A percentile compares a stretch with the other conserved stretches of the same genome.
These are phyloP conservation scores for Pseudoperonospora humuli DNA, from an alignment of 352 stramenopile species.

Conservation along the genomic window DNA sequence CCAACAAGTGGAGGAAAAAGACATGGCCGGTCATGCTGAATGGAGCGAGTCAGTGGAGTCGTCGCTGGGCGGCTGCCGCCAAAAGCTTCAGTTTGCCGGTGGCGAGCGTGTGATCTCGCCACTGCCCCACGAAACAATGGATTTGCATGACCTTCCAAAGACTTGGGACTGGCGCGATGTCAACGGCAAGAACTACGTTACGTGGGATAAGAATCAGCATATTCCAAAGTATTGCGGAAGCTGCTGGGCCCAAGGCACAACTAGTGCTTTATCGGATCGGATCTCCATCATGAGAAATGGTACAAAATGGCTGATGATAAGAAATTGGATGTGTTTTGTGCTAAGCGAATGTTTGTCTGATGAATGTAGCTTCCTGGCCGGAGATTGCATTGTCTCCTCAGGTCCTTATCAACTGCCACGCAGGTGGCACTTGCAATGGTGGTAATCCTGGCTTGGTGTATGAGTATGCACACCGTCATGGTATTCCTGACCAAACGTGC, in stretches of 20 bases:
- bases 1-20: constrained; percentile 16
- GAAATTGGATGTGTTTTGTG: neutral
- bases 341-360: neutral
- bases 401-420: constrained; percentile 82
- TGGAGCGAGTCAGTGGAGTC: constrained; percentile 15
- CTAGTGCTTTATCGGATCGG: constrained; percentile 84
- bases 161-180: constrained; percentile 93
- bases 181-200: constrained; percentile 91
- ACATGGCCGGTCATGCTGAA: constrained; percentile 4
- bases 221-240: constrained; percentile 92
- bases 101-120: constrained; percentile 67
- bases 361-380: constrained; percentile 52
- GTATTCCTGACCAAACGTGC: constrained; percentile 90
- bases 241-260: constrained; percentile 89
- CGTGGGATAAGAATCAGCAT: constrained; percentile 98
- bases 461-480: constrained; percentile 80
- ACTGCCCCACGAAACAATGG: constrained; percentile 69
- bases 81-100: constrained; percentile 53
- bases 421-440: constrained; percentile 67
- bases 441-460: constrained; percentile 80
- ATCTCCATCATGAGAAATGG: constrained; percentile 87
- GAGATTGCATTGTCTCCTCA: constrained; percentile 75
- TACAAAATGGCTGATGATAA: constrained; percentile 8
- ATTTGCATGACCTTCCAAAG: constrained; percentile 82
- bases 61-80: constrained; percentile 38